A percentile compares a stretch with the other conserved stretches of the same genome.
These are phyloP conservation scores for Microsporum ferrugineum DNA, from an alignment of 2,329 filamentous ascomycete species.

Conservation along the genomic window DNA sequence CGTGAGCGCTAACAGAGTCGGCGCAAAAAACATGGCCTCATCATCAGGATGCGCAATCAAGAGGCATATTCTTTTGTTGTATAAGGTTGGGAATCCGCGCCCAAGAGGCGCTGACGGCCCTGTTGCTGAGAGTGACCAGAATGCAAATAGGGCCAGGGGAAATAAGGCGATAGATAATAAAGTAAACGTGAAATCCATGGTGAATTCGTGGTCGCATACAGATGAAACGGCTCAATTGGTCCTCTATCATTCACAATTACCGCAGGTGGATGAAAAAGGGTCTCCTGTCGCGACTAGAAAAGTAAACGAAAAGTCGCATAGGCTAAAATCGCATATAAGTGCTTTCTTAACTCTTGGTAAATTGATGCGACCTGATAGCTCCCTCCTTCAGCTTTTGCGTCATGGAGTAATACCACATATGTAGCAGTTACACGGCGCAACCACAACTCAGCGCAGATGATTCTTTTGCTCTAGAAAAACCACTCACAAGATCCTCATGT, in stretches of 20 bases:
- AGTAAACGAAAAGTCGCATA: background rate
- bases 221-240: background rate
- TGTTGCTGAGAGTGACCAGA: slow-evolving; percentile 34
- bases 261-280: background rate
- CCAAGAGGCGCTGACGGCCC: slow-evolving; percentile 28
- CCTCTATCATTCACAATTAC: background rate
- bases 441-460: background rate
- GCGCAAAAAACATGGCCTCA: slow-evolving; percentile 98
- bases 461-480: background rate
- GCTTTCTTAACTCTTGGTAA: background rate
- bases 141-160: slow-evolving; percentile 33
- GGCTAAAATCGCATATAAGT: background rate
- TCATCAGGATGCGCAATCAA: slow-evolving; percentile 96
- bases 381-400: background rate
- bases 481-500: background rate
- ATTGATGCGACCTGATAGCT: background rate
- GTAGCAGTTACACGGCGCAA: background rate
- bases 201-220: background rate
- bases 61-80: slow-evolving; percentile 77
- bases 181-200: slow-evolving; percentile 4
- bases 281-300: background rate
- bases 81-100: slow-evolving; percentile 47
- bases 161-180: slow-evolving; percentile 23
- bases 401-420: background rate
- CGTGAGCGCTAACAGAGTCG: slow-evolving; percentile 74